Conservation (phyloP, 768 basidiomycete species). For the Lactarius indigo region DNA sequence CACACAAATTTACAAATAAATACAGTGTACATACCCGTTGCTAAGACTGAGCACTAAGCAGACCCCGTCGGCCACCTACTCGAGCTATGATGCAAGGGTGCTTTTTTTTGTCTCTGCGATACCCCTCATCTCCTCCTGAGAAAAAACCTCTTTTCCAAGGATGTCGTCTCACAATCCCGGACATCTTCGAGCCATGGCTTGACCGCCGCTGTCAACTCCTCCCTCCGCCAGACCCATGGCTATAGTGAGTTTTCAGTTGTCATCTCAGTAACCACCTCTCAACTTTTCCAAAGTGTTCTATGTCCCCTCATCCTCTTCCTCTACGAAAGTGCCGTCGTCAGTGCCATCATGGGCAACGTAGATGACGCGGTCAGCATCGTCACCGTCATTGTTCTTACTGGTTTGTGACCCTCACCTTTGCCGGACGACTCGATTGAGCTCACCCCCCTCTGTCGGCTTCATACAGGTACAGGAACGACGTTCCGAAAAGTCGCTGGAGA, state of each 20-base stretch:
- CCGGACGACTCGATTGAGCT: not conserved
- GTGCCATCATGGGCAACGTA: constrained; percentile 90
- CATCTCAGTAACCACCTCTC: constrained; percentile 69
- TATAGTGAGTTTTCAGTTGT: constrained; percentile 95
- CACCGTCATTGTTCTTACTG: constrained; percentile 88
- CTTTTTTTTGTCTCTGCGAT: not conserved
- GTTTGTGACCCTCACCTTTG: constrained; percentile 41
- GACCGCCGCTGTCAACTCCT: constrained; percentile 54
- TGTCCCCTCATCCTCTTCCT: constrained; percentile 89
- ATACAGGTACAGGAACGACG: constrained; percentile 93
- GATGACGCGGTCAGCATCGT: constrained; percentile 96
- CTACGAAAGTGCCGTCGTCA: constrained; percentile 85
- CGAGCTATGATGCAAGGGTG: constrained; percentile 6
- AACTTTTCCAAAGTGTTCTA: constrained; percentile 96
- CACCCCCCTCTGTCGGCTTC: constrained; percentile 67
- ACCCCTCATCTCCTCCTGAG: not conserved
- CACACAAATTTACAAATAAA: too few species aligned
- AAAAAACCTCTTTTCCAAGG: constrained; percentile 40
- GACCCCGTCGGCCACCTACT: constrained; percentile 18
- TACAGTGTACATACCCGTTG: constrained; percentile 34
- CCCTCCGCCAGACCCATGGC: constrained; percentile 65
- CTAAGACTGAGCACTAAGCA: constrained; percentile 3
- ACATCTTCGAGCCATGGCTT: constrained; percentile 64
- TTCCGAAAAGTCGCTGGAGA: constrained; percentile 92
- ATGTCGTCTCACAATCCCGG: constrained; percentile 67